Evolutionary conservation across 768 basidiomycete genomes (phyloP), one percentile per base, ranked within the genome.

Genomic region (Hygrocybe punicea): DNA sequence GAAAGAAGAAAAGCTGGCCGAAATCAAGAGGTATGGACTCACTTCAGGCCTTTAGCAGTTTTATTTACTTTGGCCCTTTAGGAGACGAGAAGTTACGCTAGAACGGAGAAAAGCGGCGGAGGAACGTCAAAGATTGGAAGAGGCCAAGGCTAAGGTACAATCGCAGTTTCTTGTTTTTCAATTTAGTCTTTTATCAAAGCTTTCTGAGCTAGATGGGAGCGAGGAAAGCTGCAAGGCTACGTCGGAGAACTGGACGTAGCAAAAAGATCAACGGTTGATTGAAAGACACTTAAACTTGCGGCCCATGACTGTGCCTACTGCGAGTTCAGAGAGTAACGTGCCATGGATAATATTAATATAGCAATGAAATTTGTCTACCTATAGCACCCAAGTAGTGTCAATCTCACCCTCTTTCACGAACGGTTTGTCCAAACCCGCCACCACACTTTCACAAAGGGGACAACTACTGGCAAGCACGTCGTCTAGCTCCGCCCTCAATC

Each of bases 361-460:
- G n/a, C n/a, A n/a, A n/a, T n/a, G n/a, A n/a, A n/a, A n/a, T n/a
- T n/a, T n/a, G n/a, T n/a, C n/a, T 47, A 56, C 13, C 50, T 72
- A 93, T 60, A 93, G 67, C 56, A 81, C 76, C 91, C 91, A 93
- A 53, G 86, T 89, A 53, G 78, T 76, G 71, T 92, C 89, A 40
- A 80, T 76, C 71, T 94, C 92, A 29, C 85, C 93, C 34, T 85
- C 82, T 61, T 81, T 78, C 49, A 90, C 83, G 64, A 98, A 98
- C 11, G 92, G 86, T 69, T 84, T 87, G 69, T 98, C 95, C 63
- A 98, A 71, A 5, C 89, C 87, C 4, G 79, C 84, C 45, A 97
- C 81, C 16, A 94, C 89, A 60, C 87, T 87, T 67, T 98, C 97
- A 70, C 97, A 99, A 56, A 98, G 73, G 29, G 95, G 94, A 74